Percentiles rank a stretch among this genome's conserved stretches.
These are phyloP conservation scores for Arthroderma sp. DNA, from an alignment of 2,329 filamentous ascomycete species.

Conservation along the genomic window DNA sequence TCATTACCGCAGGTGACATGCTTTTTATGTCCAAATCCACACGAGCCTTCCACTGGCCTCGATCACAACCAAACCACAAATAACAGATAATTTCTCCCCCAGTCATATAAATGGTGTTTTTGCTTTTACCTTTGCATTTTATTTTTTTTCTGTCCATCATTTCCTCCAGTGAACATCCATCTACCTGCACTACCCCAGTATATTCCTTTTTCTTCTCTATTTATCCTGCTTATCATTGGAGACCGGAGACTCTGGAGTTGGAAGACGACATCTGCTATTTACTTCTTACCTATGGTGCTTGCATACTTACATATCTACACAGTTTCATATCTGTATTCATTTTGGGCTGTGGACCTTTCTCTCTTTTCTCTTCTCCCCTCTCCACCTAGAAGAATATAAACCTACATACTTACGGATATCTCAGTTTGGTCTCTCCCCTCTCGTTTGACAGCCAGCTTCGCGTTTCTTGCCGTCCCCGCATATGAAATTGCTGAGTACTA, in stretches of 20 bases:
- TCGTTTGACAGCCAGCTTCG: not conserved
- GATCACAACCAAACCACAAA: not conserved
- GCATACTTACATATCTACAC: not conserved
- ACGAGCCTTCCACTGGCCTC: not conserved
- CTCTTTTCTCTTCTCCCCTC: not conserved
- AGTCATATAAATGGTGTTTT: not conserved
- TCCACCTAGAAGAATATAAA: constrained; percentile 1
- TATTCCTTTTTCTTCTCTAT: too few species aligned
- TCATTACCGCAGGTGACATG: not conserved
- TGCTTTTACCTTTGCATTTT: not conserved
- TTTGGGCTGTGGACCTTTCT: not conserved
- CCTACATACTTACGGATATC: not conserved
- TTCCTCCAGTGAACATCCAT: not conserved
- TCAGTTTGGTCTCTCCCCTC: not conserved
- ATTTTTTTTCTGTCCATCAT: not conserved
- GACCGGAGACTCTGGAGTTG: not conserved
- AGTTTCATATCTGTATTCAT: not conserved
- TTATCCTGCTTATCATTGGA: not conserved
- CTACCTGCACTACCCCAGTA: not conserved
- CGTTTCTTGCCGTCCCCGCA: not conserved
- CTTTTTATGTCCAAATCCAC: not conserved
- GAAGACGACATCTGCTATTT: not conserved
- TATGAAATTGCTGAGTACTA: not conserved
- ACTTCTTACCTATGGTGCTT: not conserved
- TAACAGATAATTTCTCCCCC: not conserved